Evolutionary conservation across 2,329 filamentous ascomycete species (phyloP).

Genomic region (Penicillium occitanis): DNA sequence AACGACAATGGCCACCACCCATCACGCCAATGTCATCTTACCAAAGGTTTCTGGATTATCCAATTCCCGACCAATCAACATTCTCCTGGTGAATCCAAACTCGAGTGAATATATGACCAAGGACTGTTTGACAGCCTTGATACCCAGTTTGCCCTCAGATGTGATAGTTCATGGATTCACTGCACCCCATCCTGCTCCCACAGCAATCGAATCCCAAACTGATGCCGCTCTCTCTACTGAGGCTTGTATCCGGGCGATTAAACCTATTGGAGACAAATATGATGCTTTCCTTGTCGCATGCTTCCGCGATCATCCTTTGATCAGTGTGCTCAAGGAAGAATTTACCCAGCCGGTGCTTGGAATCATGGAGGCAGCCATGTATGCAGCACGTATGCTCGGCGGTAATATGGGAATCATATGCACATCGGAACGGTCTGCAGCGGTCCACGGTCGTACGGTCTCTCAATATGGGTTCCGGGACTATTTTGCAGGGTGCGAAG

Average conservation of each 20-base stretch:
- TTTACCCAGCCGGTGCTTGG: constrained; percentile 48
- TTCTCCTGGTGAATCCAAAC: constrained; percentile 53
- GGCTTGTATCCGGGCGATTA: constrained; percentile 44
- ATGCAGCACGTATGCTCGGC: constrained; percentile 53
- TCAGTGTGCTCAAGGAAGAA: constrained; percentile 57
- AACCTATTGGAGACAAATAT: constrained; percentile 47
- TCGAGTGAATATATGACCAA: constrained; percentile 50
- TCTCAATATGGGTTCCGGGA: constrained; percentile 14
- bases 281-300: constrained; percentile 83
- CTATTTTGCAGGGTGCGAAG: constrained; percentile 18
- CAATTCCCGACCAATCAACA: constrained; percentile 27
- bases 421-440: constrained; percentile 15
- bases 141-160: constrained; percentile 47
- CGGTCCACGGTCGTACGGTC: constrained; percentile 14
- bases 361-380: constrained; percentile 54
- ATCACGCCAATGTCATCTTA: not conserved
- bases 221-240: constrained; percentile 54
- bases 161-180: constrained; percentile 54
- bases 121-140: constrained; percentile 47
- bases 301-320: constrained; percentile 80
- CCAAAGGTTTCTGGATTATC: not conserved
- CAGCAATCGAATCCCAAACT: constrained; percentile 52
- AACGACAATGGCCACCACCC: not conserved
- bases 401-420: constrained; percentile 18
- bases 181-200: constrained; percentile 49